Percentiles rank a stretch among this genome's conserved stretches.
Evolutionary conservation across 2,329 filamentous ascomycete species (phyloP).

Genomic region (Celoporthe dispersa): DNA sequence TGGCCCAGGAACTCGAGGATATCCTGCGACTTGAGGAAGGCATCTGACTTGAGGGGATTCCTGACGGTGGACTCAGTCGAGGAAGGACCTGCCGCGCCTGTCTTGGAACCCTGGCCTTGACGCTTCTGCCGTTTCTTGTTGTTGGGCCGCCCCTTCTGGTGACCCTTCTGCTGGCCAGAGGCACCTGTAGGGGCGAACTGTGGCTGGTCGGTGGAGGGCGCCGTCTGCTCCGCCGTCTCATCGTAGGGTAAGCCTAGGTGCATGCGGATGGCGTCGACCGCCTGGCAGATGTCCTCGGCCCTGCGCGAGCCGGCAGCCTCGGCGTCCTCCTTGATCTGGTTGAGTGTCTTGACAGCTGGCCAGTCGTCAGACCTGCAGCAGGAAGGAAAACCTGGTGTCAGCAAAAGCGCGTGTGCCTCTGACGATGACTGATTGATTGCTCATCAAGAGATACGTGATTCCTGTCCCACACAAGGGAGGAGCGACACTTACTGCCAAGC

Average conservation of each 20-base stretch:
- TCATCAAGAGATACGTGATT: not conserved
- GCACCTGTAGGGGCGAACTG: not conserved
- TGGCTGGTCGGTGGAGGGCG: not conserved
- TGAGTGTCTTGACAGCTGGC: not conserved
- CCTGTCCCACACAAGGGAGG: too few species aligned
- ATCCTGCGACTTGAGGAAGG: not conserved
- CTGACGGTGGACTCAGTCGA: not conserved
- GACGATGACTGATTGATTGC: not conserved
- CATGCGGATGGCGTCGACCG: not conserved
- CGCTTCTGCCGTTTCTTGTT: not conserved
- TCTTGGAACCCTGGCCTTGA: not conserved
- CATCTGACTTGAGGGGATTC: not conserved
- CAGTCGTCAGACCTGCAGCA: conserved; percentile 10
- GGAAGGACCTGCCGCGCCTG: not conserved
- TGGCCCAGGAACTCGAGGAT: not conserved
- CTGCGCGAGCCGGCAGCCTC: not conserved
- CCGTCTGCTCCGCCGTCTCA: not conserved
- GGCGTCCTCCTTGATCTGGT: conserved; percentile 1
- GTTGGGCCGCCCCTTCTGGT: not conserved
- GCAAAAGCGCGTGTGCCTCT: not conserved
- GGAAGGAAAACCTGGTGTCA: not conserved
- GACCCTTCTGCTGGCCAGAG: not conserved
- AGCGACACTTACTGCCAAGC: not conserved
- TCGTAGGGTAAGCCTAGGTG: not conserved
- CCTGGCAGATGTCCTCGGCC: not conserved